These are phyloP conservation scores for Rhododendron williamsianum DNA, from an alignment of 148 eudicot genomes.

Conservation along the genomic window DNA sequence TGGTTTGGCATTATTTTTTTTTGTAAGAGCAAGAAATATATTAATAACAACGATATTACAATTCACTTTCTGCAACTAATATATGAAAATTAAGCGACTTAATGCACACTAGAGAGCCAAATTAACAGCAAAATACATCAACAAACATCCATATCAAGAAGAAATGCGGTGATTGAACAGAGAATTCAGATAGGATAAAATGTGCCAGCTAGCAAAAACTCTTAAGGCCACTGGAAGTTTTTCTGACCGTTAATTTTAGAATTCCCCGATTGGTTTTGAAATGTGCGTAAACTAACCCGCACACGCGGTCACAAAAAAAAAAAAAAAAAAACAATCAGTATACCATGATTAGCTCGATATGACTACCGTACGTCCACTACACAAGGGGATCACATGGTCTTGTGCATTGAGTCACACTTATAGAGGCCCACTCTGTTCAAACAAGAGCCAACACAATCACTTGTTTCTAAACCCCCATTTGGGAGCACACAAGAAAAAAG, in stretches of 20 bases:
- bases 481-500: neutral
- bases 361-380: neutral
- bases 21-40: neutral
- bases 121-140: too few species aligned
- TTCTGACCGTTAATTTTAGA: too few species aligned
- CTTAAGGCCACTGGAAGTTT: neutral
- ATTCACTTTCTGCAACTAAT: too few species aligned
- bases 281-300: neutral
- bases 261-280: neutral
- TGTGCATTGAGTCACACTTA: slow-evolving; percentile 37
- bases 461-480: slow-evolving; percentile 37
- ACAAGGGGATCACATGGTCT: slow-evolving; percentile 43
- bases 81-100: too few species aligned
- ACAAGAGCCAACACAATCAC: slow-evolving; percentile 42
- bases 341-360: neutral
- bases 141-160: too few species aligned
- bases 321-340: neutral
- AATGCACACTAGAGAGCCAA: too few species aligned
- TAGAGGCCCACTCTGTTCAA: slow-evolving; percentile 51
- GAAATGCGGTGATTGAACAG: neutral
- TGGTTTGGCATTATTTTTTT: neutral
- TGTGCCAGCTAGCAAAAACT: neutral
- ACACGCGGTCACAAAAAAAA: neutral
- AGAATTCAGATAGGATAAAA: neutral
- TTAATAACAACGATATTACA: too few species aligned